Base-by-base conservation (phyloP, 1,284 basidiomycete genomes). In the Xerocomus amazonicus region DNA sequence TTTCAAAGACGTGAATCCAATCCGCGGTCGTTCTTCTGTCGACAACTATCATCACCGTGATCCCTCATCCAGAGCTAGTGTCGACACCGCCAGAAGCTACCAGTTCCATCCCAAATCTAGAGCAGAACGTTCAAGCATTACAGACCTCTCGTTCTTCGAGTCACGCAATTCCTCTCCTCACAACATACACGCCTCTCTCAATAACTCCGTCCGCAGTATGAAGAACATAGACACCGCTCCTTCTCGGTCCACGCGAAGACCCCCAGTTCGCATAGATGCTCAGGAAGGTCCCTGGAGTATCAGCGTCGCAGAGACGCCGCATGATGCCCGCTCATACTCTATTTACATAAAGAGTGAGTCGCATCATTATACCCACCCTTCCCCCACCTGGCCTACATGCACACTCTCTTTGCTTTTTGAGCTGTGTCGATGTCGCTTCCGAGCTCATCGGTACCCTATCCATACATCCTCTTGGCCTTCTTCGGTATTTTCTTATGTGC, bases 201-300 rank as follows among this genome's bases (percentile, higher is more conserved):
- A 56, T 43, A 59, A 38, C 61, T 47, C 60, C 65, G 53, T 61
- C 65, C 51, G 60, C 65, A 51, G 59, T 56, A 61, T 76, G 71
- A 72, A 63, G 57, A 69, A 59, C 56, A 54, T 70, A 51, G 66
- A 70, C 51, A 55, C 68, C 51, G 65, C 68, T 44, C 70, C 67
- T 55, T 59, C 67, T 51, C 60, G 60, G 29, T 58, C 68, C 52
- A 64, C 51, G 53, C 65, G 68, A 56, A 58, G 71, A 49, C 70
- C 62, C 48, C 73, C 75, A 40, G 71, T 77, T 28, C 74, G 79
- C 45, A 73, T 80, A 57, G 80, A 83, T 63, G 69, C 71, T 43
- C 76, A 83, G 66, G 84, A 86, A 62, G 84, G 81, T 19, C 82
- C 79, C 10, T 88, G 85, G 86, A 80, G 77, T 57, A 77, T 88